Evolutionary conservation across 768 basidiomycete species (phyloP).

Genomic region (Suillus discolor): DNA sequence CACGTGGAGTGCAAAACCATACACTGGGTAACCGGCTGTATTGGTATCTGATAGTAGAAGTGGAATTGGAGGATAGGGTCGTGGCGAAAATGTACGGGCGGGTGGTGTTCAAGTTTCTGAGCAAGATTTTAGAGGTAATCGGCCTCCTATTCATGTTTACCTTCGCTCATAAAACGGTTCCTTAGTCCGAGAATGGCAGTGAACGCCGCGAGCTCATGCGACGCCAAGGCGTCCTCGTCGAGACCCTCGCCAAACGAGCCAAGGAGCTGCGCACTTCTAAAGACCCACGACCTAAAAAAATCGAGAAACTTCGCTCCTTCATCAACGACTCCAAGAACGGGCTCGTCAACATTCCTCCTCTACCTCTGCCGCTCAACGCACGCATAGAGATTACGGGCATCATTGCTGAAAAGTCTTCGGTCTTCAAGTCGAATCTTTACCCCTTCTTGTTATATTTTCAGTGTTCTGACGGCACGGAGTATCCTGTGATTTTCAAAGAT

Average conservation of each 20-base stretch:
- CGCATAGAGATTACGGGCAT: slow-evolving; percentile 83
- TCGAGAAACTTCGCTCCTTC: slow-evolving; percentile 88
- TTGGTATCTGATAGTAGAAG: slow-evolving; percentile 98
- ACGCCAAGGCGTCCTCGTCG: slow-evolving; percentile 90
- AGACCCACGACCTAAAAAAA: slow-evolving; percentile 95
- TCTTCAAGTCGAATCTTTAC: slow-evolving; percentile 97
- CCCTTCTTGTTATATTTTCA: slow-evolving; percentile 92
- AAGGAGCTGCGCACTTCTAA: slow-evolving; percentile 88
- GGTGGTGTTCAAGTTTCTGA: slow-evolving; percentile 90
- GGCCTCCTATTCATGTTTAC: not conserved
- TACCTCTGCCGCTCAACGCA: slow-evolving; percentile 93
- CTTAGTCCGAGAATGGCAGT: slow-evolving; percentile 69
- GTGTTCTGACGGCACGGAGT: slow-evolving; percentile 81
- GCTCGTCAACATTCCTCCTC: slow-evolving; percentile 73
- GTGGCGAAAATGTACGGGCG: slow-evolving; percentile 93
- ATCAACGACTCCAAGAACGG: slow-evolving; percentile 86
- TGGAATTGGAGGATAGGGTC: slow-evolving; percentile 76
- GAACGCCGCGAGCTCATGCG: slow-evolving; percentile 86
- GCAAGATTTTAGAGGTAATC: slow-evolving; percentile 79
- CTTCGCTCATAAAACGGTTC: slow-evolving; percentile 4
- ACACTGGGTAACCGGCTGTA: slow-evolving; percentile 90
- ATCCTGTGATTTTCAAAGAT: slow-evolving; percentile 97
- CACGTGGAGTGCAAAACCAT: slow-evolving; percentile 78
- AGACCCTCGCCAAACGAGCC: slow-evolving; percentile 82
- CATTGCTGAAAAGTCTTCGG: slow-evolving; percentile 87